Conservation (phyloP, 371 early-diverging fungal genomes). For the Dichotomocladium elegans region DNA sequence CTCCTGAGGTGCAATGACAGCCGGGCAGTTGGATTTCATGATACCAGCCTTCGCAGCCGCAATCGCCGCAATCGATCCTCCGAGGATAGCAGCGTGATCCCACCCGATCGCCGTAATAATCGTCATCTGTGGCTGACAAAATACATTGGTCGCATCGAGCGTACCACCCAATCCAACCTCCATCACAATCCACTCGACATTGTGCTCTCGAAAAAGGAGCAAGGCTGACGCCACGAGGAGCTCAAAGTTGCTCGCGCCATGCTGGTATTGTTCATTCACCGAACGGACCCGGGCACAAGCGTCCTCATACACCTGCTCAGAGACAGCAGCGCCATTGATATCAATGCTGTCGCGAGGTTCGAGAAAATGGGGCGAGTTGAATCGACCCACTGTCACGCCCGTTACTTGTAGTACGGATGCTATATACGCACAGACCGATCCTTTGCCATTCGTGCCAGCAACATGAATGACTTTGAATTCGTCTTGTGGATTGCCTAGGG, state of each 20-base stretch:
- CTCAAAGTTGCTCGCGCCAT: constrained; percentile 57
- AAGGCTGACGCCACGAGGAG: constrained; percentile 59
- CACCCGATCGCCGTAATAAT: constrained; percentile 67
- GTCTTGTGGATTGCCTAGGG: constrained; percentile 64
- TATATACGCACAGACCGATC: constrained; percentile 67
- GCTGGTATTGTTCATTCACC: constrained; percentile 15
- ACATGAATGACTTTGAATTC: constrained; percentile 74
- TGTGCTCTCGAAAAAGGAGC: constrained; percentile 43
- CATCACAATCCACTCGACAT: constrained; percentile 66
- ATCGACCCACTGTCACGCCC: constrained; percentile 53
- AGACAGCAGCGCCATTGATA: constrained; percentile 49
- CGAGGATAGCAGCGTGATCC: constrained; percentile 75
- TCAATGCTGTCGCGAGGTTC: constrained; percentile 63
- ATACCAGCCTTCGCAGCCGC: constrained; percentile 80
- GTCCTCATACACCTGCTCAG: constrained; percentile 28
- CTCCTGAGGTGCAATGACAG: constrained; percentile 51
- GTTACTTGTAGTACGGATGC: constrained; percentile 41
- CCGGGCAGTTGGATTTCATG: constrained; percentile 49
- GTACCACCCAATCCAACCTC: constrained; percentile 85
- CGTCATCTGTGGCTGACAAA: constrained; percentile 42
- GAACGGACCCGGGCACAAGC: constrained; percentile 26
- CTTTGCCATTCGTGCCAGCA: constrained; percentile 90
- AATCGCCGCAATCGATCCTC: constrained; percentile 62
- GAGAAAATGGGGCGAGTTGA: constrained; percentile 78
- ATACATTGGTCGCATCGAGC: constrained; percentile 82